Evolutionary conservation across 192 early-diverging fungal genomes (phyloP), one percentile per base, ranked within the genome.

Genomic region (Spinellus fusiger): DNA sequence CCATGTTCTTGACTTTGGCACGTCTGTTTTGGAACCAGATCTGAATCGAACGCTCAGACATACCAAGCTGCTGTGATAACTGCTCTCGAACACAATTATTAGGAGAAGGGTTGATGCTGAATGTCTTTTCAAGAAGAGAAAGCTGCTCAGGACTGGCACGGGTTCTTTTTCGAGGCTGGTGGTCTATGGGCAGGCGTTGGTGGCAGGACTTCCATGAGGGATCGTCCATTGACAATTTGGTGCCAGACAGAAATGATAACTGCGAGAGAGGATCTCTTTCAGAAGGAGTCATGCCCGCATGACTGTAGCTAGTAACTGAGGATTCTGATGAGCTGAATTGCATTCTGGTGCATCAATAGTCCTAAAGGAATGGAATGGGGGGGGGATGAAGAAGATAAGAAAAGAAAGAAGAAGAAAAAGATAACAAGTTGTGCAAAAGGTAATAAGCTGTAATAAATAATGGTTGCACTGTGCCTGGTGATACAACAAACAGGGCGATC

Each of bases 1-100:
- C 69, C 38, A 82, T 80, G 49, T 80, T 80, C 73, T 91, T 91
- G 20, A 87, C 78, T 61, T 92, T 92, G 22, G 88, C 88, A 15
- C 89, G 72, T 53, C 86, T 68, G 73, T 92, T 92, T 63, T 92
- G 89, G 68, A 92, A 92, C 89, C 89, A 92, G 31, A 92, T 88
- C 60, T 92, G 89, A 57, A 92, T 85, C 77, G 86, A 79, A 28
- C 89, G 80, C 49, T 80, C 75, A 3, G 82, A 77, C 86, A 92
- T 87, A 47, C 81, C 80, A n/a, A 90, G 71, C 34, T 80, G 70
- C 60, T 82, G 78, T 28, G 85, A 85, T 8, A 92, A 68, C n/a
- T 77, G 77, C 48, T 86, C 81, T 16, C 89, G 80, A 18, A 83
- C 74, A 46, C 81, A 74, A 22, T 81, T 75, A 60, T 81, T 83